These are phyloP conservation scores for Hydrangea macrophylla DNA, from an alignment of 148 eudicot genomes.

Conservation along the genomic window DNA sequence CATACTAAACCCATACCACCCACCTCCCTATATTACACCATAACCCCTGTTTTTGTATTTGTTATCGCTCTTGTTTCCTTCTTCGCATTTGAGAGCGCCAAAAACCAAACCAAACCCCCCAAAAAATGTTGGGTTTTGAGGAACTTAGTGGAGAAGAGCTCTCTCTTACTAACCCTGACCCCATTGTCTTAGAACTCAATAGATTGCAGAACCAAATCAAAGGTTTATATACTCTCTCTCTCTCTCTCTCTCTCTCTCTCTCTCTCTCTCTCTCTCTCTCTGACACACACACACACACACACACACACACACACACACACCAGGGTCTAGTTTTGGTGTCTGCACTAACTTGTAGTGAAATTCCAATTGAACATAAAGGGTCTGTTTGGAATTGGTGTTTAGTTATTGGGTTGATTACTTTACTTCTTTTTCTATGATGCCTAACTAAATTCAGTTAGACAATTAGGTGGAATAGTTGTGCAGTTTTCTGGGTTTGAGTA, in stretches of 20 bases:
- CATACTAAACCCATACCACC: conserved; percentile 21
- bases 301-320: too few relatives aligned
- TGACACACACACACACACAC: too few relatives aligned
- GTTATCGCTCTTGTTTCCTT: background rate
- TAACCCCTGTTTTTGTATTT: conserved; percentile 18
- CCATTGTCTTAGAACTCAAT: conserved; percentile 65
- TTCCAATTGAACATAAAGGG: background rate
- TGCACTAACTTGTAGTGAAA: background rate
- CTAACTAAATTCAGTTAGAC: background rate
- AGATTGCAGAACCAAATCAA: conserved; percentile 58
- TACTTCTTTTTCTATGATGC: background rate
- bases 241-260: conserved; percentile 10
- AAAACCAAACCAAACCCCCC: background rate
- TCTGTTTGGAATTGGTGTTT: background rate
- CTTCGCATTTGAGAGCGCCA: background rate
- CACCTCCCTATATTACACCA: conserved; percentile 20
- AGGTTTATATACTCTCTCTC: conserved; percentile 23
- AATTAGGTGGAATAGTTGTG: background rate
- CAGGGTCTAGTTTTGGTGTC: background rate
- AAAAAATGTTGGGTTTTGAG: conserved; percentile 34
- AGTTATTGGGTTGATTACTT: background rate
- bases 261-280: background rate
- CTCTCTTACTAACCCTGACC: conserved; percentile 48
- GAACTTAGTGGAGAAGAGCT: conserved; percentile 27
- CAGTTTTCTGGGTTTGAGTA: background rate